Evolutionary conservation across 202 grass and related monocot species (phyloP).

Genomic region (Zoysia matrella): DNA sequence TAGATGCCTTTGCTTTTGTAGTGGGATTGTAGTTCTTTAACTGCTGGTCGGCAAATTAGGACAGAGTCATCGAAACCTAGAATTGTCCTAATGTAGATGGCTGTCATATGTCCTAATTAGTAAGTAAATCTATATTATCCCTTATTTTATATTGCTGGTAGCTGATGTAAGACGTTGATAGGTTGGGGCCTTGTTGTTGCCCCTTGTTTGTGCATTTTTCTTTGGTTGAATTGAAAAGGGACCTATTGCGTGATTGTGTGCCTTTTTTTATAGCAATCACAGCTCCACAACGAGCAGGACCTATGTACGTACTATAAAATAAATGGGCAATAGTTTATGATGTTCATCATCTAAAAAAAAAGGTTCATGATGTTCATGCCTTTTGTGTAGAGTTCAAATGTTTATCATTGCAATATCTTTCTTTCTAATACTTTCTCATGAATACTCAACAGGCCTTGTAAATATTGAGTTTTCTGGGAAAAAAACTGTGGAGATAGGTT

Average conservation of each 20-base stretch:
- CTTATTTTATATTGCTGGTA: slow-evolving; percentile 44
- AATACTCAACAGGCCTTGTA: slow-evolving; percentile 23
- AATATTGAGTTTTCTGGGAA: neutral
- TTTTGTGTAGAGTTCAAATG: neutral
- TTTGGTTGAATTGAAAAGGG: slow-evolving; percentile 13
- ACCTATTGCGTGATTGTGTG: neutral
- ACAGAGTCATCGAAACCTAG: slow-evolving; percentile 48
- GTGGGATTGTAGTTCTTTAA: slow-evolving; percentile 47
- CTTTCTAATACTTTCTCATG: slow-evolving; percentile 19
- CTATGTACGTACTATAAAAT: slow-evolving; percentile 3
- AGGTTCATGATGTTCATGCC: neutral
- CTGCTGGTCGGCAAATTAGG: slow-evolving; percentile 37
- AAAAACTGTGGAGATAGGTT: slow-evolving; percentile 8
- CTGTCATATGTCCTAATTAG: slow-evolving; percentile 23
- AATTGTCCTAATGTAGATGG: slow-evolving; percentile 41
- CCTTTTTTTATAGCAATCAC: neutral
- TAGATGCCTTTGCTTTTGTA: slow-evolving; percentile 38
- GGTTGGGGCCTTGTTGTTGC: slow-evolving; percentile 32
- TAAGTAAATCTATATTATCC: slow-evolving; percentile 50
- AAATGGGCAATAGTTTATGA: neutral
- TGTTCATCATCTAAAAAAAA: neutral
- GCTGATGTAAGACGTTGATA: slow-evolving; percentile 39
- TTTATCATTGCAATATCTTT: neutral
- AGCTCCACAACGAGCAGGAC: neutral
- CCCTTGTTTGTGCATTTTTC: slow-evolving; percentile 16